Conservation (phyloP, 352 stramenopile genomes). For the Aphanomyces cochlioides region DNA sequence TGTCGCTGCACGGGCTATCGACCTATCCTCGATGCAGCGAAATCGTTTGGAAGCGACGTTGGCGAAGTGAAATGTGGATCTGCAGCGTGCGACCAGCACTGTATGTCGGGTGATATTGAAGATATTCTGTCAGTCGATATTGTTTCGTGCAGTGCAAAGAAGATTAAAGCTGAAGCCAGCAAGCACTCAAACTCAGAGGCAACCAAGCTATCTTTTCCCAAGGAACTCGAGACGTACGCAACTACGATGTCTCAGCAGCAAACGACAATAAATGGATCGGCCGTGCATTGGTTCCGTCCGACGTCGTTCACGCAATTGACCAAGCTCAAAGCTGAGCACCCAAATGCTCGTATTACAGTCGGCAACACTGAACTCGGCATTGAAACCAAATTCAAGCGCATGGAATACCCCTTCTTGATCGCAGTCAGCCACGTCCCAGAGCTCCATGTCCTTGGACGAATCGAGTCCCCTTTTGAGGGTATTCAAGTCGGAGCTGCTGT, state of each 20-base stretch:
- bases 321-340: slow-evolving; percentile 76
- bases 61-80: slow-evolving; percentile 45
- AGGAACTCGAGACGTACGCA: slow-evolving; percentile 47
- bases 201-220: slow-evolving; percentile 43
- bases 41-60: slow-evolving; percentile 78
- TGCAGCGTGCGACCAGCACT: slow-evolving; percentile 22
- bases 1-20: slow-evolving; percentile 92
- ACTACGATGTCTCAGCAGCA: slow-evolving; percentile 49
- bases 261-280: slow-evolving; percentile 62
- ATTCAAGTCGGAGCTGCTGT: slow-evolving; percentile 80
- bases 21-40: slow-evolving; percentile 79
- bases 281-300: slow-evolving; percentile 90
- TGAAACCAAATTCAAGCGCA: slow-evolving; percentile 92
- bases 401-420: slow-evolving; percentile 69
- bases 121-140: slow-evolving; percentile 26
- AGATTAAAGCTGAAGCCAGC: slow-evolving; percentile 17
- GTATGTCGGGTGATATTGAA: slow-evolving; percentile 25
- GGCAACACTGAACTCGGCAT: slow-evolving; percentile 97
- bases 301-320: slow-evolving; percentile 87
- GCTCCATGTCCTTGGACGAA: slow-evolving; percentile 42
- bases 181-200: slow-evolving; percentile 32
- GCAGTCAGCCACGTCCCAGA: slow-evolving; percentile 68
- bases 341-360: slow-evolving; percentile 89
- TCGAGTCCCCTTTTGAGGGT: slow-evolving; percentile 45
- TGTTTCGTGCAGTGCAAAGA: slow-evolving; percentile 26